Evolutionary conservation across 768 basidiomycete species (phyloP).

Genomic region (Hericium alpestre): DNA sequence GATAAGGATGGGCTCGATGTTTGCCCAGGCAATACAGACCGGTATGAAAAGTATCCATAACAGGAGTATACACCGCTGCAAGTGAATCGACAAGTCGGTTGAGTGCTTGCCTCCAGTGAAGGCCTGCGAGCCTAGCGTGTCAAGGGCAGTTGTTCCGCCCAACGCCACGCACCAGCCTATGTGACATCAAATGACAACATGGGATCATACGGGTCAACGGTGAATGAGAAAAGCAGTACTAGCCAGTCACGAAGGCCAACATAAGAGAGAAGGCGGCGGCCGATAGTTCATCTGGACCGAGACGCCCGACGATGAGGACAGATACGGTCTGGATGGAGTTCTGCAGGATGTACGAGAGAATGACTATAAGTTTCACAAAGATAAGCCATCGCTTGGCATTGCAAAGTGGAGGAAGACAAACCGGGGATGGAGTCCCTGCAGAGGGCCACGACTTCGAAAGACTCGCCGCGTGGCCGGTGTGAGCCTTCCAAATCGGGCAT

Average conservation of each 20-base stretch:
- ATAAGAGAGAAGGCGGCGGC: constrained; percentile 66
- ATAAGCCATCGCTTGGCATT: background rate
- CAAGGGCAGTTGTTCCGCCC: constrained; percentile 69
- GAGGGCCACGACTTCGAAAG: constrained; percentile 8
- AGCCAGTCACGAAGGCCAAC: constrained; percentile 71
- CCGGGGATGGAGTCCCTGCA: constrained; percentile 11
- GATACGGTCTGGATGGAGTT: constrained; percentile 64
- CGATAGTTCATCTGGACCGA: constrained; percentile 62
- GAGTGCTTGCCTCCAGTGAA: constrained; percentile 52
- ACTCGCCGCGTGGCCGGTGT: constrained; percentile 8
- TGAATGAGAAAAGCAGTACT: constrained; percentile 28
- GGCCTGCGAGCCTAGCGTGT: constrained; percentile 69
- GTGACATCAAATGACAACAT: constrained; percentile 20
- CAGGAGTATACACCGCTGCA: constrained; percentile 58
- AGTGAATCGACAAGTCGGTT: constrained; percentile 61
- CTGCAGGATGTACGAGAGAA: constrained; percentile 61
- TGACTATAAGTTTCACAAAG: constrained; percentile 29
- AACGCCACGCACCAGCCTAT: constrained; percentile 70
- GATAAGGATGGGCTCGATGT: constrained; percentile 51
- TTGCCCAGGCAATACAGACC: constrained; percentile 51
- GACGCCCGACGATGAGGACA: constrained; percentile 51
- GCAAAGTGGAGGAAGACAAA: background rate
- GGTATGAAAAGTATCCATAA: constrained; percentile 59
- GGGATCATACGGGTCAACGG: constrained; percentile 33
- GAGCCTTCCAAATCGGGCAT: background rate